These are phyloP conservation scores for Calonectria ilicicola DNA, from an alignment of 2,329 filamentous ascomycete genomes.

Conservation along the genomic window DNA sequence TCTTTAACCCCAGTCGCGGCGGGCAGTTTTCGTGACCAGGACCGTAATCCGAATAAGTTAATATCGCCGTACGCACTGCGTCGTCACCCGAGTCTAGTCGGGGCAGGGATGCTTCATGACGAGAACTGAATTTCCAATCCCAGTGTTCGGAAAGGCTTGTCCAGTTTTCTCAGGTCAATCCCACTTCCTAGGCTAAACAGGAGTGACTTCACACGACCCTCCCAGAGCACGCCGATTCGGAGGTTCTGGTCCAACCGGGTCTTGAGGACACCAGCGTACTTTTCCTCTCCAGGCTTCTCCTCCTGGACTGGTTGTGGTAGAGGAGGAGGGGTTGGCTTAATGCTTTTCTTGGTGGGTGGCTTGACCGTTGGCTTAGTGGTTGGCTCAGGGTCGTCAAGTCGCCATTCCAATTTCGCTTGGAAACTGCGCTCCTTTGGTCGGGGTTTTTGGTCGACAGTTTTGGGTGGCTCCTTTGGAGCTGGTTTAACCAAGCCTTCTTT, in stretches of 20 bases:
- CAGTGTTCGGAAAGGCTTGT: constrained; percentile 81
- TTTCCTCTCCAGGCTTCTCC: constrained; percentile 62
- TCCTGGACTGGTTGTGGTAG: constrained; percentile 30
- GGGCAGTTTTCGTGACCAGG: not conserved
- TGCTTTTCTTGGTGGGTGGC: constrained; percentile 39
- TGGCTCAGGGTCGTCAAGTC: constrained; percentile 54
- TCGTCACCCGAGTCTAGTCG: constrained; percentile 17
- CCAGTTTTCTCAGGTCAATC: constrained; percentile 81
- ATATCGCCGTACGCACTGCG: not conserved
- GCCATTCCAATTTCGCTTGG: constrained; percentile 66
- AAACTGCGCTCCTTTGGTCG: constrained; percentile 58
- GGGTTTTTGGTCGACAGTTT: constrained; percentile 7
- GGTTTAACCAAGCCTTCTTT: not conserved
- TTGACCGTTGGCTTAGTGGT: constrained; percentile 33
- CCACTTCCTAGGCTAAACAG: constrained; percentile 91
- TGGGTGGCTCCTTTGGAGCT: not conserved
- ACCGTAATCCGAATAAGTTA: constrained; percentile 17
- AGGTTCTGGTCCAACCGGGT: constrained; percentile 90
- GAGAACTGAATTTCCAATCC: constrained; percentile 88
- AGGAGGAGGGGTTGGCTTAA: constrained; percentile 18
- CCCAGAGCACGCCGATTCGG: constrained; percentile 89
- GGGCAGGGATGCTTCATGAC: constrained; percentile 62
- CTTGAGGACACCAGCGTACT: constrained; percentile 89
- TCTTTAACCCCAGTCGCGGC: constrained; percentile 1
- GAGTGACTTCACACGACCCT: constrained; percentile 91